Evolutionary conservation across 2,329 filamentous ascomycete genomes (phyloP), one percentile per base, ranked within the genome.

Genomic region (Exophiala dermatitidis): DNA sequence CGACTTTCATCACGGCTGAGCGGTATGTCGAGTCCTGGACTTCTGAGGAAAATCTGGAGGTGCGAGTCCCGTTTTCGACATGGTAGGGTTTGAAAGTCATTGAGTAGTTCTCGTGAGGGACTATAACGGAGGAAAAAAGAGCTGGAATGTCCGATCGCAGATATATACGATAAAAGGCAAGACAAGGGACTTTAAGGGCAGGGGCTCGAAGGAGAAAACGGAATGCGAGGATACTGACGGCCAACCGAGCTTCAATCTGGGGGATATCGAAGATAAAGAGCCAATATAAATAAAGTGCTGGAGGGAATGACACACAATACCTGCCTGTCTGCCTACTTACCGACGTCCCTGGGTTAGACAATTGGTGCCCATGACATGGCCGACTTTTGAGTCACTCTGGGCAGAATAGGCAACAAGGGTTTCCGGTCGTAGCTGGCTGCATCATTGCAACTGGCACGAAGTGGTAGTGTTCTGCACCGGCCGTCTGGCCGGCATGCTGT

Each of bases 1-100:
- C 81, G 62, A 84, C 74, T 65, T 79, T 76, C 75, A 83, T 82
- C 67, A 74, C 79, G 56, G 46, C 47, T 48, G 56, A 47, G 48
- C 29, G 45, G 28, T 53, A 53, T 9, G 36, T 47, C 26, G 50
- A 46, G 34, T 37, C 40, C 19, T 40, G 31, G 5, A 38, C 26
- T 29, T 46, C 36, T 31, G 38, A 51, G 42, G 51, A 37, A 51
- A 41, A 49, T 56, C 38, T 46, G 45, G 48, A 44, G 29, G 52
- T 56, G 54, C 56, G 50, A 49, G 12, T 52, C 47, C 42, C 5
- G 33, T 31, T 29, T 30, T 26, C 31, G 45, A 36, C 57, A 56
- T 59, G 30, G 38, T 48, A 43, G 19, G 19, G 19, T 19, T 19
- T 19, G 19, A 19, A 19, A 19, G 19, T 19, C 19, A 19, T 19